Base-by-base conservation (phyloP, 208 protist species). In the Histomonas meleagridis region DNA sequence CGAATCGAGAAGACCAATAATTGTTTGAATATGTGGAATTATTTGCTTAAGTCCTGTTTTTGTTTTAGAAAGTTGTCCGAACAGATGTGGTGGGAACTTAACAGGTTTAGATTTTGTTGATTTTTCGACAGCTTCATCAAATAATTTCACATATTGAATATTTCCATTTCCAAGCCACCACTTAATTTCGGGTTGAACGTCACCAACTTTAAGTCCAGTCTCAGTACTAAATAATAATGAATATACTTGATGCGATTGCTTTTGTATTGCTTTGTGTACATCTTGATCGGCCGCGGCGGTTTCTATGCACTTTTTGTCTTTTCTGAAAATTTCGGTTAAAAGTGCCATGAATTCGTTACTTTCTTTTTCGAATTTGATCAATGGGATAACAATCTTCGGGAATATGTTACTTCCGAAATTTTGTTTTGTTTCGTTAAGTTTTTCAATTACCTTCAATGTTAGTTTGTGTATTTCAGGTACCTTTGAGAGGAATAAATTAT, bases 121-220 rank as follows among this genome's bases (percentile, higher is more conserved):
- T n/a, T n/a, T n/a, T 21, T 86, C 76, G 55, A 86, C 26, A 32
- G 76, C 40, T 38, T 86, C 55, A n/a, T 86, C 76, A n/a, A 86
- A 86, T 43, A 48, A 40, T 1, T 10, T 2, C 9, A 86, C 4
- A 35, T 86, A 86, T 2, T 32, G 0, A 7, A 32, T 16, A 16
- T 86, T 86, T 46, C 76, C 76, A 14, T 1, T 4, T 38, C 18
- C 26, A 40, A 86, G 51, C 76, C 76, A 86, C 76, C 76, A 86
- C 16, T 86, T n/a, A 18, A 86, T 55, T 9, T 51, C 43, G 1
- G 51, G 3, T 1, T 55, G 26, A n/a, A 86, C 38, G 1, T 7
- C 1, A n/a, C 46, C 23, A 16, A 40, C 4, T 5, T 16, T 32
- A 10, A 86, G 26, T 26, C 23, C 14, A 38, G 23, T 21, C 16